Conservation (phyloP, 495 filamentous ascomycete genomes). For the Mytilinidion resinicola region DNA sequence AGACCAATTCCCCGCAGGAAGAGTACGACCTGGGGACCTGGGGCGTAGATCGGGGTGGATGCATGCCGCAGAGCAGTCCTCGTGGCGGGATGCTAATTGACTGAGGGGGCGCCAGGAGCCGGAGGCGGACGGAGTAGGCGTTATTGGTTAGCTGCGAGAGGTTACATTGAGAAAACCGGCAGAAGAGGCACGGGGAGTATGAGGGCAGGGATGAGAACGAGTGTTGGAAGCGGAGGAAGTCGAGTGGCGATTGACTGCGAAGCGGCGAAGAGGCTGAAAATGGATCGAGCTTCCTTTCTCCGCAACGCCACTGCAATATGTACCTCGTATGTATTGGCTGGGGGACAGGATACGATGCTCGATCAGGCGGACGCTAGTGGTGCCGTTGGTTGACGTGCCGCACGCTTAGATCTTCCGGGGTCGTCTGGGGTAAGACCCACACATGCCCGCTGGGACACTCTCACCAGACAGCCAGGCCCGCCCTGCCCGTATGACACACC, state of each 20-base stretch:
- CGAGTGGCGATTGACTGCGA: too few relatives aligned
- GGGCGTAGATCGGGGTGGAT: neutral
- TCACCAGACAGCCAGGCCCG: neutral
- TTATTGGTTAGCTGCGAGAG: neutral
- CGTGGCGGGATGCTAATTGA: neutral
- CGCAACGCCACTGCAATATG: neutral
- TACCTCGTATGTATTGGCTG: neutral
- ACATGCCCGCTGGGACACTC: too few relatives aligned
- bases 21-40: neutral
- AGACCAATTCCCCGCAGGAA: neutral
- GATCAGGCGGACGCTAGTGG: neutral
- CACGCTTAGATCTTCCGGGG: neutral
- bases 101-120: neutral
- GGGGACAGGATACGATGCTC: neutral
- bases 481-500: too few relatives aligned
- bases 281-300: neutral
- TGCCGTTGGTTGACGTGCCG: neutral
- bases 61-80: neutral
- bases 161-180: neutral
- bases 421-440: neutral
- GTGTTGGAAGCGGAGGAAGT: too few relatives aligned
- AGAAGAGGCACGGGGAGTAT: neutral
- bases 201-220: neutral
- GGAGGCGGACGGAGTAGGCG: neutral
- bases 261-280: neutral